Base-by-base conservation (phyloP, 371 early-diverging fungal genomes). In the Choanephora cucurbitarum region DNA sequence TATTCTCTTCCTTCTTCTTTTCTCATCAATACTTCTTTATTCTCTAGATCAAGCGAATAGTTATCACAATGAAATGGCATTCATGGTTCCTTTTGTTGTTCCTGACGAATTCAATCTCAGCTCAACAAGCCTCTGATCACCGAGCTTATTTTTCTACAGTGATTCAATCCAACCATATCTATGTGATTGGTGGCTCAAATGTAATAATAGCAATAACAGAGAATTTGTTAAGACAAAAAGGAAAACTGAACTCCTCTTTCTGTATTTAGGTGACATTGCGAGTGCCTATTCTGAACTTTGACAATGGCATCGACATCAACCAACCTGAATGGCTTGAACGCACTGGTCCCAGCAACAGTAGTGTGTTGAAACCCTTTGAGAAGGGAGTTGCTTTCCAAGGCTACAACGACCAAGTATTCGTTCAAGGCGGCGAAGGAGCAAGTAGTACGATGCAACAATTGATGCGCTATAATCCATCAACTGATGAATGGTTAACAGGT, bases 381-480 rank as follows among this genome's bases (percentile, higher is more conserved):
- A 31, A 59, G 46, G 78, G 78, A 53, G 75, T 72, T 11, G 72
- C 69, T 1, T 74, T 61, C 43, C 40, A 52, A n/a, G 67, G 53
- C 11, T 21, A 42, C 0, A 40, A 46, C 18, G 53, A 60, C 9
- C 18, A 55, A 13, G 51, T 75, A 18, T 70, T 58, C 57, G 56
- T 58, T 6, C 65, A 69, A 52, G 67, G 63, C 4, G 70, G 78
- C 4, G 45, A 54, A 0, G 41, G 17, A 14, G 45, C 60, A 23
- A 57, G 61, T 24, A 57, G 52, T 5, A 22, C 43, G 10, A 58
- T 73, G 49, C 59, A 61, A 32, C 44, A 60, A 7, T 56, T 77
- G 42, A 58, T 64, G 5, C 31, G 24, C 9, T 77, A 69, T 40
- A 59, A 49, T 23, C 61, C 49, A 11, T 33, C 48, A 5, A 50